phyloP scores from a whole-genome alignment of 805 yeast species.

The Pichia manshurica region DNA sequence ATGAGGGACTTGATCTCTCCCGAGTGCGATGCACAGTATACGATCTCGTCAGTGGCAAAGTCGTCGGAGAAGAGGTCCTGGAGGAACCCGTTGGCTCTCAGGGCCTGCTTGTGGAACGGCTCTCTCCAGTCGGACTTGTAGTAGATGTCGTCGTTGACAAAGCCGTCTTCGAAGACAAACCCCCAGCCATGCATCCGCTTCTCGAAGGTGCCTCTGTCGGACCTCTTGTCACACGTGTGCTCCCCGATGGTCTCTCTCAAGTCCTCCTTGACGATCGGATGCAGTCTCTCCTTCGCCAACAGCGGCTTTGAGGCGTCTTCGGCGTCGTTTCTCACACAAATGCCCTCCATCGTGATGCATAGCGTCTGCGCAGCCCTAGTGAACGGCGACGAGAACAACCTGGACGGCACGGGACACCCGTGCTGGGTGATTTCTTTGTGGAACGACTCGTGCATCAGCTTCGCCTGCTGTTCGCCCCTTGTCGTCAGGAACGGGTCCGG shows the following conservation, averaged over 20 bases:
- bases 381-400: slow-evolving; percentile 56
- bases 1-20: slow-evolving; percentile 52
- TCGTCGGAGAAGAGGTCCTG: slow-evolving; percentile 34
- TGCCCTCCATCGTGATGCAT: slow-evolving; percentile 44
- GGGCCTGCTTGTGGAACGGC: slow-evolving; percentile 41
- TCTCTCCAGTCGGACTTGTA: slow-evolving; percentile 45
- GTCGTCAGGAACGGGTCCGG: slow-evolving; percentile 59
- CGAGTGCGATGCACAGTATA: slow-evolving; percentile 54
- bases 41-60: slow-evolving; percentile 28
- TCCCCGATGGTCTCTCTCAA: slow-evolving; percentile 57
- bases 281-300: slow-evolving; percentile 16
- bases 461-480: slow-evolving; percentile 52
- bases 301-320: slow-evolving; percentile 8
- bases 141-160: slow-evolving; percentile 44
- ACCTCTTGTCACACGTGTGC: slow-evolving; percentile 57
- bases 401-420: slow-evolving; percentile 53
- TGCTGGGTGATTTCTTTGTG: slow-evolving; percentile 31
- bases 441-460: slow-evolving; percentile 41
- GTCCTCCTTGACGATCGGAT: slow-evolving; percentile 37
- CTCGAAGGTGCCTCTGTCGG: slow-evolving; percentile 33
- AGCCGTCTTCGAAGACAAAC: slow-evolving; percentile 39
- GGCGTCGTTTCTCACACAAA: slow-evolving; percentile 25
- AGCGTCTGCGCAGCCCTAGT: slow-evolving; percentile 58
- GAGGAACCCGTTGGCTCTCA: slow-evolving; percentile 43
- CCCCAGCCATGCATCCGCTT: slow-evolving; percentile 37